Evolutionary conservation across 2,329 filamentous ascomycete species (phyloP), one percentile per base, ranked within the genome.

Genomic region (Hypoxylon sp.): DNA sequence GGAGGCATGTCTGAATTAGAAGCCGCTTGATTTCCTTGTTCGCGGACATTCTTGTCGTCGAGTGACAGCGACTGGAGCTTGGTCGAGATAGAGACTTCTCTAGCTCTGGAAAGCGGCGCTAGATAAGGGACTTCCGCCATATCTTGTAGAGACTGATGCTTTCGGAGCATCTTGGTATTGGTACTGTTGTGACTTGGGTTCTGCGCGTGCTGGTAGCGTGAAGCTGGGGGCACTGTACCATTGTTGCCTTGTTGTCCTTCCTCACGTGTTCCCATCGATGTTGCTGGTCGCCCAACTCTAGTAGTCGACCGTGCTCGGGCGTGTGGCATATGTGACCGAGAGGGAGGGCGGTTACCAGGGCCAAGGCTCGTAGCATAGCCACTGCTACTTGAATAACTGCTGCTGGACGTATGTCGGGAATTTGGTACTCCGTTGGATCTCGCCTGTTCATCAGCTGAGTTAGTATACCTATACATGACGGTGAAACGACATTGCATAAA

Each of bases 11-110:
- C 66, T 72, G 60, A 68, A 53, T 69, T 75, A 71, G 80, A 79
- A 75, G 78, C 83, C 84, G 83, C 85, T 87, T 84, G 85, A 84
- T 76, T 79, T 74, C 78, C 78, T 68, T 72, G 67, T 51, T 71
- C 62, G n/a, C 66, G 44, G 39, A 50, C 52, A n/a, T 52, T 63
- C 22, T 76, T 70, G 35, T 83, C 80, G 17, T 79, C 65, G 37
- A 87, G 77, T 59, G 77, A 82, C 66, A 87, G 67, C 13, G 76
- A 74, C 37, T 75, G 70, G 68, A 87, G 80, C 48, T 73, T 76
- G 17, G 74, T 77, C 65, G 74, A 75, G 46, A 82, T 79, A 81
- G 81, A 86, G 76, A 78, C 84, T 80, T 84, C 82, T 81, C 82
- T 83, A 69, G 69, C 54, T 44, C 14, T 35, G 8, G 70, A 52